Percentiles rank a stretch among this genome's conserved stretches.
Evolutionary conservation across 169 alveolate genomes (phyloP).

Genomic region (Cytauxzoon felis): DNA sequence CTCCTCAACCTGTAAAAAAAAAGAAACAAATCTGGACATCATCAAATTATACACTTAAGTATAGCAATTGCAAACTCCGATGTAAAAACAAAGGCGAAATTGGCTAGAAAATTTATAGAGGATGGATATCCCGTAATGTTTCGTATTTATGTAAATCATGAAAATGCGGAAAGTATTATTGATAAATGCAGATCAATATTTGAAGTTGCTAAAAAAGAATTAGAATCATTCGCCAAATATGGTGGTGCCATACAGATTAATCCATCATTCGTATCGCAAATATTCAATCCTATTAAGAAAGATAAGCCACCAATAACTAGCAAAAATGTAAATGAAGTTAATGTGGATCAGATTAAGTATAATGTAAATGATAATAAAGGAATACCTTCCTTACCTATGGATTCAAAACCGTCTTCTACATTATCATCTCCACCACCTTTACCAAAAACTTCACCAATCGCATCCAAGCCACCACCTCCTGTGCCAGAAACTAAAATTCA

Average conservation of each 20-base stretch:
- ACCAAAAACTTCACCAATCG: not conserved
- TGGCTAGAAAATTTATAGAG: constrained; percentile 31
- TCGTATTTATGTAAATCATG: constrained; percentile 22
- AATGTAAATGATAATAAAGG: not conserved
- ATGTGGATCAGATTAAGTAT: too few species aligned
- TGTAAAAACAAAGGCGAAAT: constrained; percentile 22
- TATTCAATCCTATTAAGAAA: constrained; percentile 10
- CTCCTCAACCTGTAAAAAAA: too few species aligned
- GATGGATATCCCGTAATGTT: constrained; percentile 31
- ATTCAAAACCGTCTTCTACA: not conserved
- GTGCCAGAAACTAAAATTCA: not conserved
- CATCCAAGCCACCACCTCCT: not conserved
- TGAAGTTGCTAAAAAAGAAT: constrained; percentile 27
- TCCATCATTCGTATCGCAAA: constrained; percentile 20
- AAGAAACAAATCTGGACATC: too few species aligned
- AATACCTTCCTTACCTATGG: not conserved
- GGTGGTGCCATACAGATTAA: constrained; percentile 25
- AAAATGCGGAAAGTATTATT: constrained; percentile 3
- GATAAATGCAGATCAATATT: too few species aligned
- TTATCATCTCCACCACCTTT: not conserved
- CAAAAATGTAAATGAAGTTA: too few species aligned
- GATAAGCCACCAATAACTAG: too few species aligned
- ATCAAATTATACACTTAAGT: too few species aligned
- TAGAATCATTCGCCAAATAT: constrained; percentile 17
- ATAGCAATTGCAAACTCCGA: too few species aligned